Percentiles rank a stretch among this genome's conserved stretches.
phyloP scores from a whole-genome alignment of 805 yeast species.

The Candida maesae region DNA sequence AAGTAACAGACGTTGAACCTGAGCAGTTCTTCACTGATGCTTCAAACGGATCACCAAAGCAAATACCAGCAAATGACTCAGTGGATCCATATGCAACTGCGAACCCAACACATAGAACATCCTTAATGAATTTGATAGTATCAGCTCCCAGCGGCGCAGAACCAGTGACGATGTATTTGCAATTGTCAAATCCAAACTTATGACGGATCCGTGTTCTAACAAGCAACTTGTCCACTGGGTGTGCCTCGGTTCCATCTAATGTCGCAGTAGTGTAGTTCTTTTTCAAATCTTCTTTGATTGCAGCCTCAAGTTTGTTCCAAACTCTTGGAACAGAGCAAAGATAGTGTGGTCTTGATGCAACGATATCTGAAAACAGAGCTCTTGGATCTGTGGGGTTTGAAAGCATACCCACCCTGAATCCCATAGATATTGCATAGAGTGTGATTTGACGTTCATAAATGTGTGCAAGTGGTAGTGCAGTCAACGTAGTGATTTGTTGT shows the following conservation, averaged over 20 bases:
- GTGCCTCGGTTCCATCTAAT: conserved; percentile 1
- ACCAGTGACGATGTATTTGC: conserved; percentile 41
- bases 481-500: conserved; percentile 31
- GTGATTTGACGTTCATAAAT: conserved; percentile 46
- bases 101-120: conserved; percentile 46
- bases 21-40: conserved; percentile 45
- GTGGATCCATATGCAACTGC: conserved; percentile 66
- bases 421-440: conserved; percentile 39
- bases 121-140: conserved; percentile 55
- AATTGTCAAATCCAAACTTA: conserved; percentile 43
- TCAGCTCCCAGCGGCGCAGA: conserved; percentile 68
- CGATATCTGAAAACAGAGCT: conserved; percentile 52
- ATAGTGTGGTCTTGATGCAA: conserved; percentile 45
- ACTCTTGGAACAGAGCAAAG: conserved; percentile 61
- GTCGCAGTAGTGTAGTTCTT: conserved; percentile 3
- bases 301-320: conserved; percentile 54
- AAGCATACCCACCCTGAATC: conserved; percentile 31
- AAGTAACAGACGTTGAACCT: conserved; percentile 50
- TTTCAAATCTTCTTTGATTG: conserved; percentile 36
- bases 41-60: conserved; percentile 42
- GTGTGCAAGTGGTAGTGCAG: conserved; percentile 55
- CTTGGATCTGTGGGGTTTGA: conserved; percentile 46
- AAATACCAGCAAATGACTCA: conserved; percentile 61
- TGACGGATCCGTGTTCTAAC: conserved; percentile 35
- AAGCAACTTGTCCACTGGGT: conserved; percentile 8